phyloP scores from a whole-genome alignment of 2,329 filamentous ascomycete species.

The Diaporthe vexans region DNA sequence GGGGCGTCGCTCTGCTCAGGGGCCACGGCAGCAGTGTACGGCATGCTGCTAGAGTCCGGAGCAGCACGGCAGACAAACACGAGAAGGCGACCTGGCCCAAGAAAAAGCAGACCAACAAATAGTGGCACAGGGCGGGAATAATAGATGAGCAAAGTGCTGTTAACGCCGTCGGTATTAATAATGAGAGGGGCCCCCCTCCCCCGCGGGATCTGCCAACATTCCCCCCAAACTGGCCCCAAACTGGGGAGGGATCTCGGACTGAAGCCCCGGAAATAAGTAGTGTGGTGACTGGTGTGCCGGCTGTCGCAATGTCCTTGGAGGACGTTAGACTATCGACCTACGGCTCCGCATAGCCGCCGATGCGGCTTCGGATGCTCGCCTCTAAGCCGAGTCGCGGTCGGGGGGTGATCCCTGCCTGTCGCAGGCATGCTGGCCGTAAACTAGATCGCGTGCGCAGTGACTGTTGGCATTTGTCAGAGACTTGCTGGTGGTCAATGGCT shows the following conservation, averaged over 20 bases:
- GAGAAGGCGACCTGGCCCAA: conserved; percentile 1
- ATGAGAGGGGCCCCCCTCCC: background rate
- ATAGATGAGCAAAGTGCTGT: background rate
- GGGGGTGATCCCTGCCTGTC: conserved; percentile 12
- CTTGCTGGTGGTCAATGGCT: background rate
- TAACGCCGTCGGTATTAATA: conserved; percentile 5
- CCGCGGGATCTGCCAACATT: conserved; percentile 23
- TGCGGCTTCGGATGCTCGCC: conserved; percentile 17
- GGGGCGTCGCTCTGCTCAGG: background rate
- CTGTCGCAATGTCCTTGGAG: background rate
- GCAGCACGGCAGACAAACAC: background rate
- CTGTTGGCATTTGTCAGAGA: conserved; percentile 27
- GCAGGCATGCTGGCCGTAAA: background rate
- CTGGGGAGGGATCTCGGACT: background rate
- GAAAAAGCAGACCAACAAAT: background rate
- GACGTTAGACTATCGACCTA: background rate
- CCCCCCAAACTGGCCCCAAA: conserved; percentile 14
- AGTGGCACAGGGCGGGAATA: conserved; percentile 3
- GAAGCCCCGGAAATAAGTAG: conserved; percentile 22
- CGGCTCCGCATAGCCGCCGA: conserved; percentile 19
- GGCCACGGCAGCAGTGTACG: background rate
- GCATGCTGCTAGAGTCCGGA: background rate
- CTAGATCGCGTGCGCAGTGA: background rate
- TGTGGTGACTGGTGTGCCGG: background rate
- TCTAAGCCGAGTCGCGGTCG: conserved; percentile 15